These are phyloP conservation scores for Quercus bicolor DNA, from an alignment of 306 rosid genomes.

Conservation along the genomic window DNA sequence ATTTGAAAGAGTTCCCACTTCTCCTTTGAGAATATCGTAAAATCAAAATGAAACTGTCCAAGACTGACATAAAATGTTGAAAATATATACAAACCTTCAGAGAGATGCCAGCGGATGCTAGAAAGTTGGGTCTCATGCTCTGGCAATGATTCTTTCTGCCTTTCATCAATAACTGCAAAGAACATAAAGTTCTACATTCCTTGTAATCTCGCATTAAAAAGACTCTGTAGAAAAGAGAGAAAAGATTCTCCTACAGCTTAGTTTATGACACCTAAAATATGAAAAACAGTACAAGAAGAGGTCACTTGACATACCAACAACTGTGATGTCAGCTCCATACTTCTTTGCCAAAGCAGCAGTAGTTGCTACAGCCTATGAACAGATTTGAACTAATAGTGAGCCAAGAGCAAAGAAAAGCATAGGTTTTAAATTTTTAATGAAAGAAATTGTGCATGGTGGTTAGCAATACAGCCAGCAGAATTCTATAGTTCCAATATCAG, in stretches of 20 bases:
- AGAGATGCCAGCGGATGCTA: constrained; percentile 83
- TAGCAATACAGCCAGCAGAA: background rate
- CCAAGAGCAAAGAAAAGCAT: background rate
- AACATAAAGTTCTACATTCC: constrained; percentile 23
- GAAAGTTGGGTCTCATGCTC: constrained; percentile 85
- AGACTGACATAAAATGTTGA: background rate
- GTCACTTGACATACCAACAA: constrained; percentile 56
- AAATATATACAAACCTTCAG: constrained; percentile 60
- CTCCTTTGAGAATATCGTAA: background rate
- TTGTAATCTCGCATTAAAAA: constrained; percentile 15
- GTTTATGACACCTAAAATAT: constrained; percentile 11
- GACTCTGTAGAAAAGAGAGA: background rate
- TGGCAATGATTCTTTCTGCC: constrained; percentile 73
- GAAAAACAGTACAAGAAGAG: constrained; percentile 1
- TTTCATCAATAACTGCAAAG: constrained; percentile 78
- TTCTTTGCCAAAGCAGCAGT: constrained; percentile 79
- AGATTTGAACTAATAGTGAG: constrained; percentile 16
- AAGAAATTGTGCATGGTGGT: background rate
- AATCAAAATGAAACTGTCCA: background rate
- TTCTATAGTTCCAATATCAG: background rate
- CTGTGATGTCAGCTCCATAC: constrained; percentile 91
- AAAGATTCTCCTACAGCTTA: background rate
- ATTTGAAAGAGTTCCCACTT: background rate
- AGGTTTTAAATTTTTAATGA: background rate
- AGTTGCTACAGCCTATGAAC: constrained; percentile 66